Conservation (phyloP, 2,329 filamentous ascomycete species). For the Rutstroemia sydowiana region DNA sequence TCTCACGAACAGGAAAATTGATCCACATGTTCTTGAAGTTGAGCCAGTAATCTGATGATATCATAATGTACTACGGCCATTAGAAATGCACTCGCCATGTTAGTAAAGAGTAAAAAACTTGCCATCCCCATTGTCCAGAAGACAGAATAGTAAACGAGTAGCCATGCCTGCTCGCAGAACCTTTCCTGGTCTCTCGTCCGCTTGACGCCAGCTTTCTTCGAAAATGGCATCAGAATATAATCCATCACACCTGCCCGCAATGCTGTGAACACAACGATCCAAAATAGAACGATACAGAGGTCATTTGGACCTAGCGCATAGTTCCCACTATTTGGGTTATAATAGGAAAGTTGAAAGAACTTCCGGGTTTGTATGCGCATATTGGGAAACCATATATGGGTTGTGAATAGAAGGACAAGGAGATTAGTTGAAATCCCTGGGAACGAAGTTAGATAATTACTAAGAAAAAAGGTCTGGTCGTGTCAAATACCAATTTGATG, state of each 20-base stretch:
- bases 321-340: conserved; percentile 56
- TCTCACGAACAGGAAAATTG: conserved; percentile 71
- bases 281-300: conserved; percentile 66
- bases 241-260: conserved; percentile 80
- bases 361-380: conserved; percentile 70
- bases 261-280: conserved; percentile 78
- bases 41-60: conserved; percentile 68
- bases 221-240: conserved; percentile 74
- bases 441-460: conserved; percentile 8
- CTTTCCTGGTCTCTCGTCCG: conserved; percentile 70
- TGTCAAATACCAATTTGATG: conserved; percentile 66
- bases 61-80: conserved; percentile 66
- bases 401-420: conserved; percentile 70
- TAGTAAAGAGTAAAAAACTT: conserved; percentile 28
- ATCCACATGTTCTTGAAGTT: conserved; percentile 74
- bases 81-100: conserved; percentile 11
- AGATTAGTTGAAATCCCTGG: conserved; percentile 79
- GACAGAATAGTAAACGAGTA: conserved; percentile 71
- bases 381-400: conserved; percentile 75
- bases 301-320: conserved; percentile 79
- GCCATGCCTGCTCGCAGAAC: conserved; percentile 92
- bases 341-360: conserved; percentile 82
- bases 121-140: conserved; percentile 84
- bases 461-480: neutral
- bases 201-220: conserved; percentile 62